Evolutionary conservation across 176 grass and related monocot species (phyloP), one percentile per base, ranked within the genome.

Genomic region (Miscanthus lutarioriparius): DNA sequence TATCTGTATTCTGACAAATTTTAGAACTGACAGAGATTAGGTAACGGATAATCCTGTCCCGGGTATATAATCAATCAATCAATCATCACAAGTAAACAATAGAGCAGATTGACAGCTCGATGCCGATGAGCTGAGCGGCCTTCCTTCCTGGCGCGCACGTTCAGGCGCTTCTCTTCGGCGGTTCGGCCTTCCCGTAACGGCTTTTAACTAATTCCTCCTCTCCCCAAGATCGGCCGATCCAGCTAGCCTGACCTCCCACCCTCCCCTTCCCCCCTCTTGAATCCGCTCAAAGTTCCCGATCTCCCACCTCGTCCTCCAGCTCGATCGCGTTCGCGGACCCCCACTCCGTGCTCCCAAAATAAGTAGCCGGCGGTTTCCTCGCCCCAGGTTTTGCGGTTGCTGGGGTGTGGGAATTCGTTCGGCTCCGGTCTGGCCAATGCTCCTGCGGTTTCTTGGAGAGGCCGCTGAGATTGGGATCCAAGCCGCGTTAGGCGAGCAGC

Each of bases 71-170:
- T 53, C 49, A 69, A 83, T 64, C 61, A 74, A 84, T 88, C 38
- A 39, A 37, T 37, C 6, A 49, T 65, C 12, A 28, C 23, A 15
- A 15, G 13, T 15, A 47, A 47, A 47, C 14, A 64, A 27, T 6
- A 32, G 63, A 15, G 26, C 8, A 65, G 84, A 75, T 82, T 32
- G 82, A 92, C 90, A 95, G 88, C 86, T 95, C 82, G 66, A 84
- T 61, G 25, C 64, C 22, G n/a, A 8, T 7, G 49, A 53, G 47
- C 15, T 51, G 54, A 16, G 5, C 51, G 8, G 35, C 43, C 62
- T 58, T 71, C 78, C 89, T 85, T 91, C 79, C 86, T 95, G 90
- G 84, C 88, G 90, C 90, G 93, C 93, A 95, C 93, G 93, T 95
- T 92, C 80, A 92, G 73, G 40, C 53, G 70, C 35, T 76, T 44